Conservation (phyloP, 2,329 filamentous ascomycete species). For the Fusarium nodosum region DNA sequence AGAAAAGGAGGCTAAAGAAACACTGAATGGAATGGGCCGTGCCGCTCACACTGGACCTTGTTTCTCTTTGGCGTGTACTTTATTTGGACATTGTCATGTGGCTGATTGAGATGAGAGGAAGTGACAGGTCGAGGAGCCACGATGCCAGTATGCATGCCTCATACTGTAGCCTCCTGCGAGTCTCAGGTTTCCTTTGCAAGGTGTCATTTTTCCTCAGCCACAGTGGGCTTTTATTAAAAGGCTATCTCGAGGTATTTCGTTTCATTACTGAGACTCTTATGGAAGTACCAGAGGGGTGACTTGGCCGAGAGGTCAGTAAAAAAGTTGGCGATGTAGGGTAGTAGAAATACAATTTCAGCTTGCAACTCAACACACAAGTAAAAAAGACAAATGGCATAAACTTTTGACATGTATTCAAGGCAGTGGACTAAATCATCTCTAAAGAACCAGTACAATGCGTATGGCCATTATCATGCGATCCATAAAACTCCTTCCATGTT, state of each 20-base stretch:
- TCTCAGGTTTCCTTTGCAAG: not conserved
- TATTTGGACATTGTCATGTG: not conserved
- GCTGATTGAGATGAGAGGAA: conserved; percentile 1
- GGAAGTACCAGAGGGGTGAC: not conserved
- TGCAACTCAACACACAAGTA: not conserved
- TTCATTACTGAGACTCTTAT: not conserved
- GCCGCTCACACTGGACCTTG: conserved; percentile 33
- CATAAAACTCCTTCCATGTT: conserved; percentile 45
- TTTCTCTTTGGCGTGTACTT: not conserved
- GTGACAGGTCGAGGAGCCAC: not conserved
- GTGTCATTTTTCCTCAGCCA: not conserved
- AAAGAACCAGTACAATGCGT: conserved; percentile 30
- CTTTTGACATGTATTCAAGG: conserved; percentile 33
- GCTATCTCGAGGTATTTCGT: not conserved
- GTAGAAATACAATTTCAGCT: not conserved
- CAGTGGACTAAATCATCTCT: conserved; percentile 22
- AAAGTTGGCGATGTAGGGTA: conserved; percentile 8
- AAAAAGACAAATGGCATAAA: conserved; percentile 2
- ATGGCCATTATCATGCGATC: conserved; percentile 33
- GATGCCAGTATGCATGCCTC: not conserved
- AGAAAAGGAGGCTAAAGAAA: conserved; percentile 6
- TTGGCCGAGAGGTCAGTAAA: not conserved
- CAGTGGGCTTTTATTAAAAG: not conserved
- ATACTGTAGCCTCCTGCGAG: conserved; percentile 4
- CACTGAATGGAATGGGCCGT: conserved; percentile 37